Evolutionary conservation across 192 early-diverging fungal species (phyloP), one percentile per base, ranked within the genome.

Genomic region (Dissophora globulifera): DNA sequence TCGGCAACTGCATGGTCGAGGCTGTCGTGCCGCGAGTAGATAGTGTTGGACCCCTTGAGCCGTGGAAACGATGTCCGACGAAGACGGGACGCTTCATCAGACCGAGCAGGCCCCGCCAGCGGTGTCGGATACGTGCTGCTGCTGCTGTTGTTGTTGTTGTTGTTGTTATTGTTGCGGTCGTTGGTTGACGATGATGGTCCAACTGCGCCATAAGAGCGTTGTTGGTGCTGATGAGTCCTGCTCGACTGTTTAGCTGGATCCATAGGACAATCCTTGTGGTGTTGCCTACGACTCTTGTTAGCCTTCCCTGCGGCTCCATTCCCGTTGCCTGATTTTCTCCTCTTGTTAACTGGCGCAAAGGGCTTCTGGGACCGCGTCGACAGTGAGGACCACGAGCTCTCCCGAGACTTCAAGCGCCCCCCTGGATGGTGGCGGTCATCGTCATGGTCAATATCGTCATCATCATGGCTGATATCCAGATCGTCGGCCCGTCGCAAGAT

Each of bases 331-430:
- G 58, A 25, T 23, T 76, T 76, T 38, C 53, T 76, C 22, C 47
- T 65, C 58, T 76, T 76, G 29, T 53, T 76, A 32, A 62, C 47
- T 1, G 72, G 72, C 11, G 72, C 72, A 23, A 76, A 76, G 6
- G 72, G 72, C 16, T 60, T 60, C 25, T 76, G 72, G 30, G 62
- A 41, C 2, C 47, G 54, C 25, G 70, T 74, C 13, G 70, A 64
- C 0, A 45, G 22, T 1, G 70, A 59, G 1, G 63, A 67, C 64
- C 62, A 75, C 9, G 62, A 75, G 30, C 40, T 51, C 27, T 40
- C 32, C 9, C 33, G 26, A 0, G 33, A 32, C 23, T 11, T 33
- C 27, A 50, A 50, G 2, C 22, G 45, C 1, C 47, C 40, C 16
- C 42, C 26, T 9, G 32, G 41, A 23, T 19, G 30, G 4, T 42